These are phyloP conservation scores for Theileria equi DNA, from an alignment of 169 alveolate species.

Conservation along the genomic window DNA sequence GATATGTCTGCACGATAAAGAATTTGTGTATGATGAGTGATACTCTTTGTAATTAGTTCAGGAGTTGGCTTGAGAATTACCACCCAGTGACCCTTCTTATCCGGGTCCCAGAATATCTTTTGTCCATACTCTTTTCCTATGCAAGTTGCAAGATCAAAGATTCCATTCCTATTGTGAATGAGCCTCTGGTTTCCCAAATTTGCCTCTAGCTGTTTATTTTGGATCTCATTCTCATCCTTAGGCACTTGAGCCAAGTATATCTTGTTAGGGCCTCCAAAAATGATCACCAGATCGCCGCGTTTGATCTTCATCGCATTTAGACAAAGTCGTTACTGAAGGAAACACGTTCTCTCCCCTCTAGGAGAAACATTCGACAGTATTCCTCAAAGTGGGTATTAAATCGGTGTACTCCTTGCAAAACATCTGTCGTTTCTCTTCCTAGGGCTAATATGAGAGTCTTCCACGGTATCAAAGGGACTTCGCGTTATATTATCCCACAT, in stretches of 20 bases:
- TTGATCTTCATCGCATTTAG: slow-evolving; percentile 24
- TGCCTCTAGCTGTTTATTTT: slow-evolving; percentile 54
- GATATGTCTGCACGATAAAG: slow-evolving; percentile 88
- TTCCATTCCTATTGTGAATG: slow-evolving; percentile 51
- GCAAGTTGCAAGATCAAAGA: slow-evolving; percentile 46
- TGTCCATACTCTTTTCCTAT: slow-evolving; percentile 54
- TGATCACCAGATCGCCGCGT: slow-evolving; percentile 46
- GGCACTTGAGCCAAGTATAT: slow-evolving; percentile 36
- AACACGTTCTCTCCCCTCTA: not conserved
- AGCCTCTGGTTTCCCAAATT: slow-evolving; percentile 42
- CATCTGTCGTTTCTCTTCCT: too few species aligned
- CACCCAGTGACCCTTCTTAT: slow-evolving; percentile 58
- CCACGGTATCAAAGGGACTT: too few species aligned
- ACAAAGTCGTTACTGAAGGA: not conserved
- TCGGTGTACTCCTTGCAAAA: too few species aligned
- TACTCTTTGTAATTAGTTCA: slow-evolving; percentile 73
- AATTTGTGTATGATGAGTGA: slow-evolving; percentile 84
- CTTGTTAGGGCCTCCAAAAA: slow-evolving; percentile 57
- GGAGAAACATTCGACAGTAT: not conserved
- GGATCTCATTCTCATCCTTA: slow-evolving; percentile 8
- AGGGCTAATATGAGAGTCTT: too few species aligned
- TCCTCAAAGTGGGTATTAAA: too few species aligned
- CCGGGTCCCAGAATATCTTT: slow-evolving; percentile 60
- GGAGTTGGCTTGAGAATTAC: slow-evolving; percentile 73
- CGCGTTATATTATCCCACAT: too few species aligned